Percentiles rank a stretch among this genome's conserved stretches.
Conservation (phyloP, 108 stramenopile species). For the Skeletonema potamos region DNA sequence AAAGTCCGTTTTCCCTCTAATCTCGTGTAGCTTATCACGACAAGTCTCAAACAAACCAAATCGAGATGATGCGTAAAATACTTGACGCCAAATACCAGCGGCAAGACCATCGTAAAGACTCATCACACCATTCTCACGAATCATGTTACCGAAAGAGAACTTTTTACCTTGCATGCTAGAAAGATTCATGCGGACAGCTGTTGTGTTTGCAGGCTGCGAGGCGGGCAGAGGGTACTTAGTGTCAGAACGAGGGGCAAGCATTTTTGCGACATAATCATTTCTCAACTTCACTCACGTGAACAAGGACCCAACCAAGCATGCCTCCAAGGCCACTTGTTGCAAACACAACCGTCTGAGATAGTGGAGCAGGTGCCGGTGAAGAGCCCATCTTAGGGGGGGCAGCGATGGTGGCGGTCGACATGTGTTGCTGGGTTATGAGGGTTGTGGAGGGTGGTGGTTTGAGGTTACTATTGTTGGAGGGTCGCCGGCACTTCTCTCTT, state of each 20-base stretch:
- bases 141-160: slow-evolving; percentile 60
- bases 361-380: slow-evolving; percentile 10
- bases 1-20: slow-evolving; percentile 89
- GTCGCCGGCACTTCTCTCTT: no score
- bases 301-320: slow-evolving; percentile 80
- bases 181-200: slow-evolving; percentile 82
- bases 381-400: slow-evolving; percentile 9
- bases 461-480: no score
- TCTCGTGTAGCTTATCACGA: slow-evolving; percentile 83
- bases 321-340: slow-evolving; percentile 89
- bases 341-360: slow-evolving; percentile 74
- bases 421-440: neutral
- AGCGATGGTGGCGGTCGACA: neutral
- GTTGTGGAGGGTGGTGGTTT: no score
- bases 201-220: slow-evolving; percentile 77
- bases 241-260: neutral
- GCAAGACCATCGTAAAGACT: slow-evolving; percentile 88
- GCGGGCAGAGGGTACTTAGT: neutral
- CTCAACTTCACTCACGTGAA: slow-evolving; percentile 48
- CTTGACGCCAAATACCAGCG: slow-evolving; percentile 86
- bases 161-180: slow-evolving; percentile 68
- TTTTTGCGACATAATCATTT: neutral
- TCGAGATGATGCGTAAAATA: slow-evolving; percentile 89
- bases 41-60: slow-evolving; percentile 93
- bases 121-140: slow-evolving; percentile 65